Conservation (phyloP, 805 yeast species). For the Torulaspora gathmanii region DNA sequence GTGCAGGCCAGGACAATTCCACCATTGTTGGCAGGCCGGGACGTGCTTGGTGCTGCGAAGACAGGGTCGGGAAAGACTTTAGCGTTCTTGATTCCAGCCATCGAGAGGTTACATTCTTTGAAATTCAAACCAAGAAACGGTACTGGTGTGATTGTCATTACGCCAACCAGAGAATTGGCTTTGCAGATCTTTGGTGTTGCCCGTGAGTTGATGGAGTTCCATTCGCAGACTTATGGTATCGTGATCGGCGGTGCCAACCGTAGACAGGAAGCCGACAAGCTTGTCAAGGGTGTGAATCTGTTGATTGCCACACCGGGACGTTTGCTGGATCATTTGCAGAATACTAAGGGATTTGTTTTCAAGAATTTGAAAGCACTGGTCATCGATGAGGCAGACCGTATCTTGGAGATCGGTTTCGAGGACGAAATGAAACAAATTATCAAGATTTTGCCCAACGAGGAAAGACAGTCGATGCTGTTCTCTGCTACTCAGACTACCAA, state of each 20-base stretch:
- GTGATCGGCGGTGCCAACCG: conserved; percentile 99
- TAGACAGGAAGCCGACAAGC: conserved; percentile 94
- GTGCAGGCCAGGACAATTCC: conserved; percentile 97
- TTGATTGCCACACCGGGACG: conserved; percentile 98
- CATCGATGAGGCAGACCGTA: conserved; percentile 98
- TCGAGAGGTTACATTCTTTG: conserved; percentile 82
- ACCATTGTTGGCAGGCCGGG: conserved; percentile 92
- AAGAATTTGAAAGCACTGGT: conserved; percentile 90
- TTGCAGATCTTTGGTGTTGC: conserved; percentile 98
- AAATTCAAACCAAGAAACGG: conserved; percentile 98
- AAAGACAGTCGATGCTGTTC: conserved; percentile 93
- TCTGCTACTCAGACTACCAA: conserved; percentile 99
- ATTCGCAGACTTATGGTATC: conserved; percentile 90
- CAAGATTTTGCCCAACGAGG: conserved; percentile 84
- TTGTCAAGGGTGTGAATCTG: conserved; percentile 87
- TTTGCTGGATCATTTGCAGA: conserved; percentile 91
- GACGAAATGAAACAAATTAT: conserved; percentile 98
- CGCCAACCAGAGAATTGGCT: conserved; percentile 98
- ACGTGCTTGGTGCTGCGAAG: conserved; percentile 98
- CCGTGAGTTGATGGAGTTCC: conserved; percentile 83
- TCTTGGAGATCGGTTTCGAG: conserved; percentile 95
- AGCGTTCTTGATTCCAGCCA: conserved; percentile 93
- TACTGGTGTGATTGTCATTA: conserved; percentile 91
- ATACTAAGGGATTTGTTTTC: conserved; percentile 89
- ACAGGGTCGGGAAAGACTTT: conserved; percentile 98